Evolutionary conservation across 2,329 filamentous ascomycete genomes (phyloP).

Genomic region (Aspergillus costaricaensis): DNA sequence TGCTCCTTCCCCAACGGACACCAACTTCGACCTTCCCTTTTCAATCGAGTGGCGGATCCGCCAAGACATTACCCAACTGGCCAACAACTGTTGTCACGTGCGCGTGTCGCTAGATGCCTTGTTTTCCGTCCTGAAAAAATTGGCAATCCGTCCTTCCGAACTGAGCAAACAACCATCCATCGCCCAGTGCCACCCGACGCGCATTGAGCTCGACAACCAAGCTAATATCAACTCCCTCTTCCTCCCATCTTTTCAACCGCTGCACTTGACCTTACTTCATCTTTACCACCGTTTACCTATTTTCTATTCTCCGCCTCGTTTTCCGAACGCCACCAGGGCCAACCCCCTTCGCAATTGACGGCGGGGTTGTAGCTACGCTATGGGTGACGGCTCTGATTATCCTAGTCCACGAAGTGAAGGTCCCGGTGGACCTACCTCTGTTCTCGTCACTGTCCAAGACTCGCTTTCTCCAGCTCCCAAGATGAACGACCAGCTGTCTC

Average conservation of each 20-base stretch:
- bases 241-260: not conserved
- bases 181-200: slow-evolving; percentile 15
- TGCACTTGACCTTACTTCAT: not conserved
- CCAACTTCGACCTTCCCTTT: slow-evolving; percentile 5
- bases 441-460: slow-evolving; percentile 40
- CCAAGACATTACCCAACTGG: slow-evolving; percentile 16
- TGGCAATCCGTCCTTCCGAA: slow-evolving; percentile 25
- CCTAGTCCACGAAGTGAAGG: slow-evolving; percentile 48
- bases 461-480: slow-evolving; percentile 35
- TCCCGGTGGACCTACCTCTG: slow-evolving; percentile 36
- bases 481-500: slow-evolving; percentile 38
- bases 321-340: slow-evolving; percentile 17
- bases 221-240: slow-evolving; percentile 12
- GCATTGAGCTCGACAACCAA: slow-evolving; percentile 8
- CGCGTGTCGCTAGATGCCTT: slow-evolving; percentile 24
- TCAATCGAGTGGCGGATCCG: slow-evolving; percentile 18
- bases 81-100: not conserved
- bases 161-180: slow-evolving; percentile 19
- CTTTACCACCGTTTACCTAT: not conserved
- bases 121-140: slow-evolving; percentile 33
- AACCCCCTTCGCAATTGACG: slow-evolving; percentile 28
- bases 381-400: slow-evolving; percentile 47
- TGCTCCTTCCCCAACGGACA: not conserved
- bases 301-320: slow-evolving; percentile 1
- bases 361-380: slow-evolving; percentile 38